Conservation (phyloP, 169 alveolate genomes). For the Cryptosporidium sp. region DNA sequence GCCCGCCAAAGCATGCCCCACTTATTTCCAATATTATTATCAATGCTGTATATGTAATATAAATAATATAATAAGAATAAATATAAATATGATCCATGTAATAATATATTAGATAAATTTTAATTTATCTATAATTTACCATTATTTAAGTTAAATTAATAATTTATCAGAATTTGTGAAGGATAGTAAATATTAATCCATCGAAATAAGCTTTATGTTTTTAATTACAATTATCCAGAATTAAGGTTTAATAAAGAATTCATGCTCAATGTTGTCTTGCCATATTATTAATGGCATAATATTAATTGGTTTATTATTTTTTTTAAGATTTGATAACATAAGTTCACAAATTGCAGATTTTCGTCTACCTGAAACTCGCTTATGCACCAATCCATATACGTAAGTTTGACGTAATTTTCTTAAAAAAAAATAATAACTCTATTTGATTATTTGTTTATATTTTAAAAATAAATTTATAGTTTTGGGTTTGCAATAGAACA, state of each 20-base stretch:
- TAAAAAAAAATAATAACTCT: neutral
- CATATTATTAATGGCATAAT: neutral
- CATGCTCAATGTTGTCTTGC: conserved; percentile 11
- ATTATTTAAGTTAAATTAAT: neutral
- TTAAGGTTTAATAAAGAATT: neutral
- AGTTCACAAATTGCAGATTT: conserved; percentile 53
- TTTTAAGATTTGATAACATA: neutral
- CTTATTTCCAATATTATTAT: neutral
- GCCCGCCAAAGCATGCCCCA: conserved; percentile 24
- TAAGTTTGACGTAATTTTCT: conserved; percentile 7
- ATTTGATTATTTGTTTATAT: neutral
- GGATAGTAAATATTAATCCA: neutral
- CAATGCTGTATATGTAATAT: neutral
- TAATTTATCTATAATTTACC: neutral
- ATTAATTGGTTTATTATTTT: neutral
- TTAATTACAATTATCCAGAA: neutral
- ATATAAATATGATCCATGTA: conserved; percentile 12
- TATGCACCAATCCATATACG: conserved; percentile 60
- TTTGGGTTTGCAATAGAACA: conserved; percentile 13
- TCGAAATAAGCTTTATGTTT: neutral
- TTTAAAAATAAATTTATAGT: neutral
- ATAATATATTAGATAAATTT: neutral
- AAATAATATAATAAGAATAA: neutral
- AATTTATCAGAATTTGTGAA: neutral
- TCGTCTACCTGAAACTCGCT: neutral